phyloP scores from a whole-genome alignment of 2,329 filamentous ascomycete species.

The Bipolaris oryzae region DNA sequence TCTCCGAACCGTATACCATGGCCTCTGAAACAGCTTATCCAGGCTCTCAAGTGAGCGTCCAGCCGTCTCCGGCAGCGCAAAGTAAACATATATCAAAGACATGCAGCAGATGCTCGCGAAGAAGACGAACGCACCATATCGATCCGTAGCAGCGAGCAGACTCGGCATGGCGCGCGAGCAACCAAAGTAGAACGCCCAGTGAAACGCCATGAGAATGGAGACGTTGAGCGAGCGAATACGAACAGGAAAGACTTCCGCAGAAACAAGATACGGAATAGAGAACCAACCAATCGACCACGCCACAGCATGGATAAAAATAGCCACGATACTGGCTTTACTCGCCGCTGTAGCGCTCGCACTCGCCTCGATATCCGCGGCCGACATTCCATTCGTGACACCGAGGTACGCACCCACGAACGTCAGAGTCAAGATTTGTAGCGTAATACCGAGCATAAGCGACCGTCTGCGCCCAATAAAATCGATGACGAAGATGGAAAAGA shows the following conservation, averaged over 20 bases:
- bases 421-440: not conserved
- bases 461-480: not conserved
- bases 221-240: not conserved
- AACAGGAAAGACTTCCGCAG: not conserved
- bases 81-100: not conserved
- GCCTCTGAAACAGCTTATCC: not conserved
- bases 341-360: not conserved
- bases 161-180: not conserved
- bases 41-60: not conserved
- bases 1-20: not conserved
- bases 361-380: not conserved
- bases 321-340: not conserved
- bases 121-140: not conserved
- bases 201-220: conserved; percentile 1
- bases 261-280: not conserved
- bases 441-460: not conserved
- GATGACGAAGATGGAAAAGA: not conserved
- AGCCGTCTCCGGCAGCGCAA: not conserved
- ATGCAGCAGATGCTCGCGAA: not conserved
- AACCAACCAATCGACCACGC: not conserved
- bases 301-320: not conserved
- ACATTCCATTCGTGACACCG: not conserved
- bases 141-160: not conserved
- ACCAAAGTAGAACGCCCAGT: not conserved
- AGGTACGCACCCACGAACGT: not conserved